phyloP scores from a whole-genome alignment of 805 yeast genomes.

The Lipomyces anomalus region DNA sequence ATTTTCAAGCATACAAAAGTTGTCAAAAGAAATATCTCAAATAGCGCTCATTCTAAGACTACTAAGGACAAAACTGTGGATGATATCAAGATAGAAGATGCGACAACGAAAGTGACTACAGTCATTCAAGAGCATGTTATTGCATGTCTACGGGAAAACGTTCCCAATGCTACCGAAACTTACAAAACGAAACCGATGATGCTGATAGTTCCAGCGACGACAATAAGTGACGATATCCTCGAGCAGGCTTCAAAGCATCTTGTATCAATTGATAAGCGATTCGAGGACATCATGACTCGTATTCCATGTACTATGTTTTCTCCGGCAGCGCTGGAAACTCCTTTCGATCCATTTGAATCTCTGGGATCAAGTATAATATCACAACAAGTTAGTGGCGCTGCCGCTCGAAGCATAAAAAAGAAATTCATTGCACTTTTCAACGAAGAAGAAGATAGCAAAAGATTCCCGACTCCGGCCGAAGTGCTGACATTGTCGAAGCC shows the following conservation, averaged over 20 bases:
- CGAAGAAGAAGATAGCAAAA: constrained; percentile 19
- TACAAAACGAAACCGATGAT: constrained; percentile 53
- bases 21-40: no score
- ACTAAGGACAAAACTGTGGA: no score
- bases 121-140: no score
- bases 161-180: no score
- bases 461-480: constrained; percentile 48
- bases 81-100: no score
- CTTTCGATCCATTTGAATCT: constrained; percentile 37
- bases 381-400: constrained; percentile 75
- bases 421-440: constrained; percentile 41
- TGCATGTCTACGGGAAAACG: no score
- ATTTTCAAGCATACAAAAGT: no score
- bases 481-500: constrained; percentile 42
- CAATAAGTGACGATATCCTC: constrained; percentile 4
- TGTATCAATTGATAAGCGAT: constrained; percentile 17
- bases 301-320: constrained; percentile 15
- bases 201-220: constrained; percentile 35
- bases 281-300: constrained; percentile 8
- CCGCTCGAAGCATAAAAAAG: constrained; percentile 60
- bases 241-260: constrained; percentile 18
- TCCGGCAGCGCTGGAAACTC: constrained; percentile 4
- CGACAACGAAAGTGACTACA: no score
- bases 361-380: constrained; percentile 50
- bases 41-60: no score